Base-by-base conservation (phyloP, 768 basidiomycete genomes). In the Tephrocybe rancida region DNA sequence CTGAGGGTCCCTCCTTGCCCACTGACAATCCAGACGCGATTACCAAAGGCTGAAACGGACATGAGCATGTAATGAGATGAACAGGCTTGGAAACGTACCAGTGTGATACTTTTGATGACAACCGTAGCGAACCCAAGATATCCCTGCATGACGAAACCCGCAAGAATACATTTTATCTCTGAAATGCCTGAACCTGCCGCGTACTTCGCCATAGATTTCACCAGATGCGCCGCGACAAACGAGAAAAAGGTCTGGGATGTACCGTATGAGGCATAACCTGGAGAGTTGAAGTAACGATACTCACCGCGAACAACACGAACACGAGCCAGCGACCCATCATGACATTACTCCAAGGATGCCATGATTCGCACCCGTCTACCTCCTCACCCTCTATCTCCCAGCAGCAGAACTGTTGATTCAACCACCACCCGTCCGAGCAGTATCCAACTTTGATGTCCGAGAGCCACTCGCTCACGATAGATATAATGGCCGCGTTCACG, bases 131-230 rank as follows among this genome's bases (percentile, higher is more conserved):
- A 85, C 13, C 93, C 90, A 30, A 98, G 79, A 70, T 89, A 99
- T 0, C 95, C 94, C 68, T 97, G 87, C 90, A 99, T 98, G 61
- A 95, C 80, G 72, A 99, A 99, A 3, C 97, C 97, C 8, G 92
- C 92, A 26, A 99, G 76, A 61, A 98, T 98, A 66, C 94, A 97
- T 65, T 98, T 99, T 71, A 99, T 98, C 71, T 99, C 97, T 19
- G 95, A 93, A 44, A 99, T 98, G 46, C 97, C 97, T 54, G 95
- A 98, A 5, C 97, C 95, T 18, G 97, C 97, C 13, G 97, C 95
- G 69, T 96, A 96, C 49, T 87, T 95, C 8, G 96, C 95, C 63
- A 95, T 83, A 8, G 85, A 85, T 48, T 84, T 81, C 50, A 98
- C 97, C 10, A 99, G 78, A 67, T 92, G 92, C 0, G 94, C 90